Percentiles rank a stretch among this genome's conserved stretches.
phyloP scores from a whole-genome alignment of 106 monocot species.

The Cymbidium sinense region DNA sequence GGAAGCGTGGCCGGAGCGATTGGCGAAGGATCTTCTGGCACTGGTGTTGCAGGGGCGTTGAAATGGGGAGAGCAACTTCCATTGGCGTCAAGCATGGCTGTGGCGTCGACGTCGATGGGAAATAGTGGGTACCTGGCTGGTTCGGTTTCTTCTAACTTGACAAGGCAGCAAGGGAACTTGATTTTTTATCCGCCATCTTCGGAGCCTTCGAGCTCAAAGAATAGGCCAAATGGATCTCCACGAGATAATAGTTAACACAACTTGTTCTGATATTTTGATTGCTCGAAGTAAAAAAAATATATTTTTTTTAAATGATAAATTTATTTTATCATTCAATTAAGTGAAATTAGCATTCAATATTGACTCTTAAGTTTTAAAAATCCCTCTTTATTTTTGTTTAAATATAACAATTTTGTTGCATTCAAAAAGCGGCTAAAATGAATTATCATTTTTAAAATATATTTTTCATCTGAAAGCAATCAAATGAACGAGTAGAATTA shows the following conservation, averaged over 20 bases:
- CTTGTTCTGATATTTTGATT: background rate
- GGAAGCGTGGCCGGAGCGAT: background rate
- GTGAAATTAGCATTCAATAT: no score
- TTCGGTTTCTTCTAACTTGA: background rate
- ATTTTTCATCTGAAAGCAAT: no score
- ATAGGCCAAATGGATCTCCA: background rate
- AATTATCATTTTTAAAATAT: no score
- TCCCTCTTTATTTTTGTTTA: no score
- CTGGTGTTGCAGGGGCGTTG: background rate
- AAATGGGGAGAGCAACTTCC: conserved; percentile 3
- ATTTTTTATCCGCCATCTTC: background rate
- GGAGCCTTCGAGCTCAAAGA: background rate
- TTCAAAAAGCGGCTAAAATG: no score
- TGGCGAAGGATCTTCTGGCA: background rate
- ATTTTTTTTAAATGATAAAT: no score
- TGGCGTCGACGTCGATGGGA: background rate
- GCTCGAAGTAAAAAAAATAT: background rate
- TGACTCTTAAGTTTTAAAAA: no score
- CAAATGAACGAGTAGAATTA: no score
- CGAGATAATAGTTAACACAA: background rate
- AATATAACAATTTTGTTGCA: no score
- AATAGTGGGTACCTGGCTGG: background rate
- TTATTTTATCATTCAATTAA: no score
- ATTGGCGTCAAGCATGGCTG: background rate
- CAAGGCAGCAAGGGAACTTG: background rate